A percentile compares a stretch with the other conserved stretches of the same genome.
These are phyloP conservation scores for Aspergillus vadensis DNA, from an alignment of 2,329 filamentous ascomycete genomes.

Conservation along the genomic window DNA sequence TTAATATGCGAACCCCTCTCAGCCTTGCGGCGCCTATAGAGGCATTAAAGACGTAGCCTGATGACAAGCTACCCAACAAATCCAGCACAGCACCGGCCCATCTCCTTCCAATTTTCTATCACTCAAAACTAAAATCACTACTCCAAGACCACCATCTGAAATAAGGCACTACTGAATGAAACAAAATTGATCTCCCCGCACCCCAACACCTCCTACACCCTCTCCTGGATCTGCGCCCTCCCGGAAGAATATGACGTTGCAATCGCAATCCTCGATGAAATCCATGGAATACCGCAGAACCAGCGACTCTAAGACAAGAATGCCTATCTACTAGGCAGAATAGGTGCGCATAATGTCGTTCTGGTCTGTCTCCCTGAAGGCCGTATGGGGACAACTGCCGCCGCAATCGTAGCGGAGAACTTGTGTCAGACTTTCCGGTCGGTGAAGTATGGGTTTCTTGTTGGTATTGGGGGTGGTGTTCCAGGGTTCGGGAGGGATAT, in stretches of 20 bases:
- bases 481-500: neutral
- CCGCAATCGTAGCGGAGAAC: neutral
- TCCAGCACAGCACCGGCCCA: no score
- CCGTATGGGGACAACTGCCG: neutral
- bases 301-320: neutral
- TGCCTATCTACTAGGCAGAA: neutral
- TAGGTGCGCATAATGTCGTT: neutral
- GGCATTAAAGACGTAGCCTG: no score
- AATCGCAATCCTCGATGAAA: neutral
- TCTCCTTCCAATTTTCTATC: neutral
- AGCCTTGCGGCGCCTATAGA: no score
- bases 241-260: neutral
- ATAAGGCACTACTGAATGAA: no score
- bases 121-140: no score
- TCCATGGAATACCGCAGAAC: neutral
- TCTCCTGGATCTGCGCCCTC: constrained; percentile 1
- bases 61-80: no score
- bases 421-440: neutral
- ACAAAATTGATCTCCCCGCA: neutral
- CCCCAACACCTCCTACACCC: neutral
- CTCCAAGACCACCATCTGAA: no score
- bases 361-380: neutral
- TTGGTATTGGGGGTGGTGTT: constrained; percentile 1
- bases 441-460: neutral
- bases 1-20: no score